These are phyloP conservation scores for Diaporthe amygdali DNA, from an alignment of 2,329 filamentous ascomycete species.

Conservation along the genomic window DNA sequence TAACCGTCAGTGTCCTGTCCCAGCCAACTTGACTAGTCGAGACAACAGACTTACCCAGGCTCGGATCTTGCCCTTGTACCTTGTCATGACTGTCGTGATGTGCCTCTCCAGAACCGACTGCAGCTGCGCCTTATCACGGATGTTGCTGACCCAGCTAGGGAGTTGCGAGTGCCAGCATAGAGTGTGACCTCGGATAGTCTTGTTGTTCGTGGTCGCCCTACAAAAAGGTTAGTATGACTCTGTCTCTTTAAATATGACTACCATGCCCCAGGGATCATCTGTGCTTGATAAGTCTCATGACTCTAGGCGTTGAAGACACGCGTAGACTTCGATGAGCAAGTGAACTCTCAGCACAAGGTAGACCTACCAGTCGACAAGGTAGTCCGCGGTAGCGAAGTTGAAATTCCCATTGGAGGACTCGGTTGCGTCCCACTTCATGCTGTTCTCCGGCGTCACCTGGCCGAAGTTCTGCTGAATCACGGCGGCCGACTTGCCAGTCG, in stretches of 20 bases:
- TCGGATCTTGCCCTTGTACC: constrained; percentile 68
- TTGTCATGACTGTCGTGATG: constrained; percentile 59
- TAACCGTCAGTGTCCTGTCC: not conserved
- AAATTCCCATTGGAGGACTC: constrained; percentile 56
- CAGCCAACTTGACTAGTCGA: not conserved
- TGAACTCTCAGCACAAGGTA: too few species aligned
- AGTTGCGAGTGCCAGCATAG: constrained; percentile 69
- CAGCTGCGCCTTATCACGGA: constrained; percentile 57
- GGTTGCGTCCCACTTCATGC: constrained; percentile 71
- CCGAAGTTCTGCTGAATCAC: constrained; percentile 68
- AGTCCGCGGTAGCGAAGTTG: constrained; percentile 62
- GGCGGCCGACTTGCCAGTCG: constrained; percentile 52
- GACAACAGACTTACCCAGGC: constrained; percentile 49
- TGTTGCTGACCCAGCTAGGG: constrained; percentile 62
- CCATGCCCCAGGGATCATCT: constrained; percentile 50
- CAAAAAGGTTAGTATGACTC: constrained; percentile 35
- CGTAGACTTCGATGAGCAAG: not conserved
- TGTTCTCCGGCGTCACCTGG: constrained; percentile 71
- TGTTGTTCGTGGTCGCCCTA: constrained; percentile 62
- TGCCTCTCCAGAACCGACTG: constrained; percentile 64
- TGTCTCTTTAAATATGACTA: constrained; percentile 48
- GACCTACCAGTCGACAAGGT: constrained; percentile 57
- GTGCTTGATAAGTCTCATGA: not conserved
- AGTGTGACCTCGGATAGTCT: constrained; percentile 68
- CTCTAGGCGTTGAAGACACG: too few species aligned